Conservation (phyloP, 352 stramenopile species). For the Pythium periplocum region DNA sequence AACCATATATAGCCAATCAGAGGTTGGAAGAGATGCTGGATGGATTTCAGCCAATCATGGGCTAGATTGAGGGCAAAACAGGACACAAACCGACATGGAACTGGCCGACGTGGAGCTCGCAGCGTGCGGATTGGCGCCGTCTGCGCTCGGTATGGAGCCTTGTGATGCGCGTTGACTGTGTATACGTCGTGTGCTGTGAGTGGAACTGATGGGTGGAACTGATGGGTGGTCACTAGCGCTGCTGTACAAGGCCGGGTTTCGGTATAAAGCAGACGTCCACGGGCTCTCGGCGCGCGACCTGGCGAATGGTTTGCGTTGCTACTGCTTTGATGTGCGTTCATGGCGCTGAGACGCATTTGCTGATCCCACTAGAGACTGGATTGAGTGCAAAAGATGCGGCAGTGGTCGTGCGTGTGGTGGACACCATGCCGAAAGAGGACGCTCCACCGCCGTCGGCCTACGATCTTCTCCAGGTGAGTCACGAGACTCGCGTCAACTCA, state of each 20-base stretch:
- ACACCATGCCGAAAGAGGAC: background rate
- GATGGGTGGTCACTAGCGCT: conserved; percentile 22
- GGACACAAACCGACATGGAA: no score
- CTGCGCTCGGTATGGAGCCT: conserved; percentile 33
- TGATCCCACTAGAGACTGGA: conserved; percentile 1
- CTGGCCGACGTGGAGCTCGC: conserved; percentile 29
- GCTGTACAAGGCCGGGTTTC: conserved; percentile 58
- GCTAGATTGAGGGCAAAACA: no score
- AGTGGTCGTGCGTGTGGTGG: background rate
- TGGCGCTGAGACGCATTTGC: background rate
- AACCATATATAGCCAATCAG: no score
- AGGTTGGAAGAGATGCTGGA: no score
- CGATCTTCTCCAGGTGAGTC: conserved; percentile 10
- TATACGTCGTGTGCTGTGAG: no score
- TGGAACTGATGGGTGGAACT: background rate
- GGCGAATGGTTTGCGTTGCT: conserved; percentile 29
- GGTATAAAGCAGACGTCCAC: conserved; percentile 45
- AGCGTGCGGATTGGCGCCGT: conserved; percentile 53
- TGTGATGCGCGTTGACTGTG: no score
- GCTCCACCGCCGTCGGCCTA: conserved; percentile 5
- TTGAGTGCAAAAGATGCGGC: conserved; percentile 4
- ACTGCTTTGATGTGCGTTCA: background rate
- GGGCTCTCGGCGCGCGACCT: conserved; percentile 51
- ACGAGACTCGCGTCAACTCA: no score
- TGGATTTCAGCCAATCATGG: no score